phyloP scores from a whole-genome alignment of 495 filamentous ascomycete species.

The Penicillium bialowiezense region DNA sequence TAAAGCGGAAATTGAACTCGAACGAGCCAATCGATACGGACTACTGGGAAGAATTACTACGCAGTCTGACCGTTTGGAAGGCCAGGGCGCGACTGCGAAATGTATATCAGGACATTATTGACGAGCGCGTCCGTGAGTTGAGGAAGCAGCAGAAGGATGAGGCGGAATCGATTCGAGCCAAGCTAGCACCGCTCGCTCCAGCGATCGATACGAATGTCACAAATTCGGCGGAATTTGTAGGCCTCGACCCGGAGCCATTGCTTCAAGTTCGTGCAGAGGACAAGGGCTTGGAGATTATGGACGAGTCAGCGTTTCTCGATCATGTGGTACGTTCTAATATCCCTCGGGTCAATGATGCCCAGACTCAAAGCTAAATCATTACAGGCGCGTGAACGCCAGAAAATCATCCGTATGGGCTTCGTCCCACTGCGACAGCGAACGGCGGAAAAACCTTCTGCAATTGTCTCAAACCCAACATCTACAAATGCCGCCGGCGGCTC shows the following conservation, averaged over 20 bases:
- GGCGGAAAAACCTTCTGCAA: constrained; percentile 45
- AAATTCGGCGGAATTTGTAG: constrained; percentile 24
- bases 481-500: constrained; percentile 32
- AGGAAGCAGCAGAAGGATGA: constrained; percentile 67
- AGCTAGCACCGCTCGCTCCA: constrained; percentile 49
- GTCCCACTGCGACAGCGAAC: constrained; percentile 58
- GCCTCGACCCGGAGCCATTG: constrained; percentile 68
- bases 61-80: constrained; percentile 84
- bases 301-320: constrained; percentile 60
- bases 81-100: constrained; percentile 81
- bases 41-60: constrained; percentile 93
- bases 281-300: constrained; percentile 58
- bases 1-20: constrained; percentile 76
- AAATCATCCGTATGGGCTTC: constrained; percentile 66
- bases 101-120: constrained; percentile 75
- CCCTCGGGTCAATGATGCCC: background rate
- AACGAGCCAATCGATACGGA: constrained; percentile 93
- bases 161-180: constrained; percentile 58
- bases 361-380: background rate
- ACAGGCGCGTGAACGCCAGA: constrained; percentile 58
- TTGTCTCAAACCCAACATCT: constrained; percentile 26
- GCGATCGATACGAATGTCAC: constrained; percentile 6
- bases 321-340: constrained; percentile 45
- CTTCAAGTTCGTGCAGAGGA: constrained; percentile 67
- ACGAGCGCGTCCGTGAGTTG: constrained; percentile 65